Percentiles rank a stretch among this genome's conserved stretches.
These are phyloP conservation scores for Inga leiocalycina DNA, from an alignment of 306 rosid genomes.

Conservation along the genomic window DNA sequence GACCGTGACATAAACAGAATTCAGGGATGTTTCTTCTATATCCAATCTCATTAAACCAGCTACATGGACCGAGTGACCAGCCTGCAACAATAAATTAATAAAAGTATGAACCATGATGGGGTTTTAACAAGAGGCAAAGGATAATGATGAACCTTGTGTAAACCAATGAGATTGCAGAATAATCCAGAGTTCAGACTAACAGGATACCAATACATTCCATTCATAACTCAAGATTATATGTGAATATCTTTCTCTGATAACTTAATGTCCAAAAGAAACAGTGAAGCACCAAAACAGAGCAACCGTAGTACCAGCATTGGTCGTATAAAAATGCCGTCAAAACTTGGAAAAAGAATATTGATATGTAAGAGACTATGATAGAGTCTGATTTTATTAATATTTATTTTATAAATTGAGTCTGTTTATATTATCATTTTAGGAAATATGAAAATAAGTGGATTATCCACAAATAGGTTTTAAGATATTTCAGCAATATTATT, in stretches of 20 bases:
- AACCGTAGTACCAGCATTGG: background rate
- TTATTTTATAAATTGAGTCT: too few species aligned
- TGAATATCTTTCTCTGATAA: background rate
- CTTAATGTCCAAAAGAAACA: background rate
- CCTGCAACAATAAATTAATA: constrained; percentile 53
- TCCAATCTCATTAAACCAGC: constrained; percentile 96
- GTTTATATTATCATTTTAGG: too few species aligned
- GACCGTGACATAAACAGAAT: constrained; percentile 73
- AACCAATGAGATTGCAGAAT: background rate
- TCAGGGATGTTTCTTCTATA: constrained; percentile 68
- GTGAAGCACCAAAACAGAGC: background rate
- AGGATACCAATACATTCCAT: background rate
- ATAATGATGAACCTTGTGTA: background rate
- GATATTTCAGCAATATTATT: too few species aligned
- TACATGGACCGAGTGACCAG: constrained; percentile 80
- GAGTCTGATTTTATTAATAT: too few species aligned
- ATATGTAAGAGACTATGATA: background rate
- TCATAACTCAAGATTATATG: background rate
- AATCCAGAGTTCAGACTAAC: background rate
- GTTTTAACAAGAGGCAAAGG: constrained; percentile 4
- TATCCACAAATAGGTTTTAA: too few species aligned
- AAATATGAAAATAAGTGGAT: too few species aligned
- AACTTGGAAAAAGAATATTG: background rate
- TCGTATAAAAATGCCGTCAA: background rate
- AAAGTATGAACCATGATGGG: constrained; percentile 16